phyloP scores from a whole-genome alignment of 108 stramenopile genomes.

The Skeletonema menzelii region DNA sequence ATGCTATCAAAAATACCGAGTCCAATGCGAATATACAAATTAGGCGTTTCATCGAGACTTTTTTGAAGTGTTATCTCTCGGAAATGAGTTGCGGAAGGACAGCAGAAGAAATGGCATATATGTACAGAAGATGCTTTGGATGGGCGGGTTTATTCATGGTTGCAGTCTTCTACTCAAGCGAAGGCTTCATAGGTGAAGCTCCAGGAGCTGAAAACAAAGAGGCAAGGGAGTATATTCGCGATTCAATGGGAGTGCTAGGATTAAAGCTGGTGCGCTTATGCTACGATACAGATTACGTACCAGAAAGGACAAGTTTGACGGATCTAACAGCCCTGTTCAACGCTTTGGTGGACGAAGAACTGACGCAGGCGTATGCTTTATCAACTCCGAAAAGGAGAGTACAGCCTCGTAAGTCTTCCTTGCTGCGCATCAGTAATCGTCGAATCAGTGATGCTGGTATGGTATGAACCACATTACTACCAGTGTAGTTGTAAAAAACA shows the following conservation, averaged over 20 bases:
- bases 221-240: background rate
- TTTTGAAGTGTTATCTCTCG: background rate
- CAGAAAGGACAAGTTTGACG: background rate
- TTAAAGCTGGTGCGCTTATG: background rate
- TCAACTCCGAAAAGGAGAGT: background rate
- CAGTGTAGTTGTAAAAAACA: too few relatives aligned
- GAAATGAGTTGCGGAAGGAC: background rate
- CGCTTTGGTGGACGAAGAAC: background rate
- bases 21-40: background rate
- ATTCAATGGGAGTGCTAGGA: background rate
- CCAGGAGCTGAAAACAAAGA: background rate
- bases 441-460: background rate
- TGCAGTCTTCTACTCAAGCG: background rate
- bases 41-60: background rate
- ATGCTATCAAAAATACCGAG: slow-evolving; percentile 9
- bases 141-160: background rate
- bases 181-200: background rate
- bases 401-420: background rate
- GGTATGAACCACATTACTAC: background rate
- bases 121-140: background rate
- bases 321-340: background rate
- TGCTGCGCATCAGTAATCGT: background rate
- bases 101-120: background rate
- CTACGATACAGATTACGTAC: background rate
- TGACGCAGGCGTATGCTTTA: background rate